phyloP scores from a whole-genome alignment of 768 basidiomycete genomes.

The Amanita fuliginea region DNA sequence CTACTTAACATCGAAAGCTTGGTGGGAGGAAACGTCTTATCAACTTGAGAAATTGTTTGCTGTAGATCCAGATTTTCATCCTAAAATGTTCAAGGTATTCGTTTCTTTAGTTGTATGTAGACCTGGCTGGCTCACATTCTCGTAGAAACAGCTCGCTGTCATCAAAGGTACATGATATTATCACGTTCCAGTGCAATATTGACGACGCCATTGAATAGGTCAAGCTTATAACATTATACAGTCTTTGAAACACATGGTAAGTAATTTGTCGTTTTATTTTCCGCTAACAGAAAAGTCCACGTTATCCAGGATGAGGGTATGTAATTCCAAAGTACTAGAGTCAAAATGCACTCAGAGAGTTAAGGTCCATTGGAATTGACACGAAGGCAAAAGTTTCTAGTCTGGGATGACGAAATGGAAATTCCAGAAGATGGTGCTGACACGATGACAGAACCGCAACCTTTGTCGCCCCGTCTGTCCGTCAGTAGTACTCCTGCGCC shows the following conservation, averaged over 20 bases:
- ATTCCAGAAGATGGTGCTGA: slow-evolving; percentile 43
- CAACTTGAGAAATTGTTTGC: slow-evolving; percentile 69
- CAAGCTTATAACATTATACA: slow-evolving; percentile 89
- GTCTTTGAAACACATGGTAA: slow-evolving; percentile 64
- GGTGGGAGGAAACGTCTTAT: slow-evolving; percentile 87
- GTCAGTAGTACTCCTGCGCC: slow-evolving; percentile 52
- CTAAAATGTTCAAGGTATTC: slow-evolving; percentile 74
- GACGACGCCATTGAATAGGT: slow-evolving; percentile 20
- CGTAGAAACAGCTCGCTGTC: slow-evolving; percentile 77
- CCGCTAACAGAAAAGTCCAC: not conserved
- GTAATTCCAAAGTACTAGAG: slow-evolving; percentile 2
- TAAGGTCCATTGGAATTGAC: slow-evolving; percentile 86
- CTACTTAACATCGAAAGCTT: slow-evolving; percentile 67
- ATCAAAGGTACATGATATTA: slow-evolving; percentile 47
- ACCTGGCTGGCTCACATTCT: slow-evolving; percentile 2
- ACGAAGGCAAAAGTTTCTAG: slow-evolving; percentile 66
- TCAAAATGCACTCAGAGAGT: not conserved
- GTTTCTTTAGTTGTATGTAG: not conserved
- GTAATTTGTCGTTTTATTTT: slow-evolving; percentile 14
- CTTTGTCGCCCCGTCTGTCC: slow-evolving; percentile 49
- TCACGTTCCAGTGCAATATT: not conserved
- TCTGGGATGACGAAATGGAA: slow-evolving; percentile 84
- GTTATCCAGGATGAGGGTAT: slow-evolving; percentile 62
- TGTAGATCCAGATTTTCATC: slow-evolving; percentile 79
- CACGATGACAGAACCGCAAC: slow-evolving; percentile 22